Percentiles rank a stretch among this genome's conserved stretches.
phyloP scores from a whole-genome alignment of 2,329 filamentous ascomycete species.

The Aureobasidium lini region DNA sequence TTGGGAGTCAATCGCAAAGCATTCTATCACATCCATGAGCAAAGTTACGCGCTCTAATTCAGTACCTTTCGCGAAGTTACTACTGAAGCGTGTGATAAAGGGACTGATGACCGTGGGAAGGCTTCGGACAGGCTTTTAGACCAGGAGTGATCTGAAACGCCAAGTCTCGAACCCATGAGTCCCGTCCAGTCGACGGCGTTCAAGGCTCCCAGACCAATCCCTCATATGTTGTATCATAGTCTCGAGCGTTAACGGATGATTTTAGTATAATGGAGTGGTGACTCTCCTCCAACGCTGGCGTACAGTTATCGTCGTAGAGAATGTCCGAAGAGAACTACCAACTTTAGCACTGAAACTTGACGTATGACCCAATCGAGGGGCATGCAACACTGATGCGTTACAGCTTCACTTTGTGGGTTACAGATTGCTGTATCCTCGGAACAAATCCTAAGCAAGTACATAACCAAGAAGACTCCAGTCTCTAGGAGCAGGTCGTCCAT shows the following conservation, averaged over 20 bases:
- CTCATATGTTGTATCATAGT: too few species aligned
- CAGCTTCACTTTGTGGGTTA: not conserved
- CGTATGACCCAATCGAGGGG: not conserved
- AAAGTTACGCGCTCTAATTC: not conserved
- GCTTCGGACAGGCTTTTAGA: not conserved
- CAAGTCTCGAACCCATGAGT: not conserved
- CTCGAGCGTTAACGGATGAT: too few species aligned
- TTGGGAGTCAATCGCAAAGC: too few species aligned
- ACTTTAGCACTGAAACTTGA: slow-evolving; percentile 4
- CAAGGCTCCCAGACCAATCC: too few species aligned
- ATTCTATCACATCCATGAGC: not conserved
- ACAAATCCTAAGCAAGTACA: not conserved
- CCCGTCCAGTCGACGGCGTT: not conserved
- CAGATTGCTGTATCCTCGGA: not conserved
- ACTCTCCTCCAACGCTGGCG: not conserved
- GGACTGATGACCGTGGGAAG: too few species aligned
- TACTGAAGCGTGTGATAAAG: not conserved
- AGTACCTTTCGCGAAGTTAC: not conserved
- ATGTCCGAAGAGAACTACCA: not conserved
- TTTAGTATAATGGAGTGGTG: too few species aligned
- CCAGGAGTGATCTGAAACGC: slow-evolving; percentile 5
- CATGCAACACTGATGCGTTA: slow-evolving; percentile 13
- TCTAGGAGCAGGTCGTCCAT: not conserved
- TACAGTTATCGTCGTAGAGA: not conserved
- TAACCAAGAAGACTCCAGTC: not conserved